Conservation (phyloP, 441 rosid genomes). For the Codiaeum variegatum region DNA sequence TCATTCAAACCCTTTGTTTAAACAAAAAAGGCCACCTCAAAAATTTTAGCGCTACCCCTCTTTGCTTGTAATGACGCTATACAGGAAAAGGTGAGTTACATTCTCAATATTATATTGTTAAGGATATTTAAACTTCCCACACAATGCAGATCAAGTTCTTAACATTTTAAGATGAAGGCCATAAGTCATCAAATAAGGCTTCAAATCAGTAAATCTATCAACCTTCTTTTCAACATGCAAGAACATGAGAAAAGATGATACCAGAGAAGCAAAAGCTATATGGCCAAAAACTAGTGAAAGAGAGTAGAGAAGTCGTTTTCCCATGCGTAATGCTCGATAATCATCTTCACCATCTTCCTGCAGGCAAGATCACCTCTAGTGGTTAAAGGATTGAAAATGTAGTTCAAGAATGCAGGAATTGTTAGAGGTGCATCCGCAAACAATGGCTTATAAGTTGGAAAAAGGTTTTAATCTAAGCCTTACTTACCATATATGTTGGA, state of each 20-base stretch:
- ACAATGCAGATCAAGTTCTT: not conserved
- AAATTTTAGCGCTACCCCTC: not conserved
- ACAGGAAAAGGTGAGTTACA: not conserved
- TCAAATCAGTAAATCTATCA: not conserved
- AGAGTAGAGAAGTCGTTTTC: slow-evolving; percentile 85
- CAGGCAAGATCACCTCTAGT: slow-evolving; percentile 31
- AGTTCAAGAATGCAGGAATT: slow-evolving; percentile 6
- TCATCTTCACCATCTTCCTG: slow-evolving; percentile 93
- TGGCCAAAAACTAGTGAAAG: slow-evolving; percentile 82
- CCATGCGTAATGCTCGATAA: slow-evolving; percentile 66
- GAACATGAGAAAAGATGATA: slow-evolving; percentile 31
- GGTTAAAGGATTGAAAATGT: slow-evolving; percentile 14
- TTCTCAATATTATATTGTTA: not conserved
- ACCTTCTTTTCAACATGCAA: slow-evolving; percentile 1
- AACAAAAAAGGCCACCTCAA: not conserved
- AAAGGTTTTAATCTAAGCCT: not conserved
- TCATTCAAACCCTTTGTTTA: not conserved
- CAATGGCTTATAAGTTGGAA: not conserved
- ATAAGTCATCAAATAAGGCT: not conserved
- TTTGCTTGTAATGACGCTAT: too few relatives aligned
- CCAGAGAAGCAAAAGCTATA: slow-evolving; percentile 82
- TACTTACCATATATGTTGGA: slow-evolving; percentile 68
- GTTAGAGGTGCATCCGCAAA: not conserved
- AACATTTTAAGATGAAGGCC: not conserved
- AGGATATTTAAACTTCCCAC: not conserved